Conservation (phyloP, 2,329 filamentous ascomycete genomes). For the Phaeoacremonium minimum region DNA sequence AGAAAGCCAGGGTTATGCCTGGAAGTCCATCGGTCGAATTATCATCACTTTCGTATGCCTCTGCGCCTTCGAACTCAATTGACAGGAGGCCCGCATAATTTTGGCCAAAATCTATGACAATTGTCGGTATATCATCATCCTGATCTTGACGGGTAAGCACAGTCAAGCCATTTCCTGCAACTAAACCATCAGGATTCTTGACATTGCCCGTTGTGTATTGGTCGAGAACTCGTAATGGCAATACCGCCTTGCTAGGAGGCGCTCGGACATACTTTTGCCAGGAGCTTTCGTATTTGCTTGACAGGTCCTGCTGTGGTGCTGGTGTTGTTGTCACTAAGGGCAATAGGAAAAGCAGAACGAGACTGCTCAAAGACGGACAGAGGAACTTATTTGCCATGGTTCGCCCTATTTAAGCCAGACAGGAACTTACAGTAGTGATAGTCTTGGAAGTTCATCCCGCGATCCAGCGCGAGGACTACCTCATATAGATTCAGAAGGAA, state of each 20-base stretch:
- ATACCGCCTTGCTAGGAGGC: constrained; percentile 5
- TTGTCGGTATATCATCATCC: constrained; percentile 20
- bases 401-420: no score
- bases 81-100: constrained; percentile 38
- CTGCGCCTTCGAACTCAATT: constrained; percentile 34
- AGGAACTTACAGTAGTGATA: no score
- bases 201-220: constrained; percentile 30
- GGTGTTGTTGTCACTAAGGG: background rate
- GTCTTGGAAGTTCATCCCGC: no score
- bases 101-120: constrained; percentile 46
- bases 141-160: constrained; percentile 21
- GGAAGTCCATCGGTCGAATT: constrained; percentile 22
- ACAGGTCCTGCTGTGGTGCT: background rate
- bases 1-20: constrained; percentile 42
- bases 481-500: no score
- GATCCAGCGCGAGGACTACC: no score
- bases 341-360: background rate
- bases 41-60: constrained; percentile 11
- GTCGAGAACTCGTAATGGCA: constrained; percentile 2
- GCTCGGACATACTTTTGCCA: constrained; percentile 12
- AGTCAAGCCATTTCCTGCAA: constrained; percentile 20
- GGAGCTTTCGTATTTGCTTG: background rate
- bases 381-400: no score
- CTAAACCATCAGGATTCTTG: constrained; percentile 28
- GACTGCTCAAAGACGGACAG: no score